A percentile compares a stretch with the other conserved stretches of the same genome.
These are phyloP conservation scores for Colletotrichum chrysophilum DNA, from an alignment of 2,329 filamentous ascomycete species.

Conservation along the genomic window DNA sequence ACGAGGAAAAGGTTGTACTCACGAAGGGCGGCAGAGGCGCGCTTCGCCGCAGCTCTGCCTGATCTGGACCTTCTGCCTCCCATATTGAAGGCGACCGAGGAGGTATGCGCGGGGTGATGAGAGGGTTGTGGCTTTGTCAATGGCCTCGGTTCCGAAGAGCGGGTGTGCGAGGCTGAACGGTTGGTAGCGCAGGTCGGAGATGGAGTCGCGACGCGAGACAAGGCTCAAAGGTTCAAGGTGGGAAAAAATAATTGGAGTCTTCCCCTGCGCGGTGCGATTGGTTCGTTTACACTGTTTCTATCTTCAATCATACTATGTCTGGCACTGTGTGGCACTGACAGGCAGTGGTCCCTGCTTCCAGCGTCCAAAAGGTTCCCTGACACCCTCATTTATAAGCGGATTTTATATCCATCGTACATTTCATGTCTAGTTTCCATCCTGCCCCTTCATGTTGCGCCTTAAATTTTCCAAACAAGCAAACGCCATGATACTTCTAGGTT, in stretches of 20 bases:
- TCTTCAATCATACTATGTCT: accelerated
- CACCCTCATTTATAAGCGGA: background rate
- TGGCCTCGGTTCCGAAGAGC: background rate
- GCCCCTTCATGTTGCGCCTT: background rate
- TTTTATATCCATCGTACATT: background rate
- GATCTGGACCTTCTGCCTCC: conserved; percentile 38
- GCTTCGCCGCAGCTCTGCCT: conserved; percentile 58
- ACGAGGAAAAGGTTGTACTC: conserved; percentile 28
- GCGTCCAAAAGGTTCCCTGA: background rate
- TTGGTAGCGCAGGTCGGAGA: conserved; percentile 5
- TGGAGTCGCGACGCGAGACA: conserved; percentile 20
- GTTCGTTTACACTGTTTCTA: background rate
- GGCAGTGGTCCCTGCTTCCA: background rate
- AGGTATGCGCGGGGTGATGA: background rate
- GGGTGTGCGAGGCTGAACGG: conserved; percentile 8
- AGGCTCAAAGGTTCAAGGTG: background rate
- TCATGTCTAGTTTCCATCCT: background rate
- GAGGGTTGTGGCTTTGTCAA: background rate
- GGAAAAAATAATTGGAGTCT: conserved; percentile 12
- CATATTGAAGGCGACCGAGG: background rate
- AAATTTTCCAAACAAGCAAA: background rate
- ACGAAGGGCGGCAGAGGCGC: conserved; percentile 59
- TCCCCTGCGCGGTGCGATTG: background rate
- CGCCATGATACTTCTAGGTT: background rate
- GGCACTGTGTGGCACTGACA: background rate